Conservation (phyloP, 139 green algal genomes). For the Prasinococcaceae sp. region DNA sequence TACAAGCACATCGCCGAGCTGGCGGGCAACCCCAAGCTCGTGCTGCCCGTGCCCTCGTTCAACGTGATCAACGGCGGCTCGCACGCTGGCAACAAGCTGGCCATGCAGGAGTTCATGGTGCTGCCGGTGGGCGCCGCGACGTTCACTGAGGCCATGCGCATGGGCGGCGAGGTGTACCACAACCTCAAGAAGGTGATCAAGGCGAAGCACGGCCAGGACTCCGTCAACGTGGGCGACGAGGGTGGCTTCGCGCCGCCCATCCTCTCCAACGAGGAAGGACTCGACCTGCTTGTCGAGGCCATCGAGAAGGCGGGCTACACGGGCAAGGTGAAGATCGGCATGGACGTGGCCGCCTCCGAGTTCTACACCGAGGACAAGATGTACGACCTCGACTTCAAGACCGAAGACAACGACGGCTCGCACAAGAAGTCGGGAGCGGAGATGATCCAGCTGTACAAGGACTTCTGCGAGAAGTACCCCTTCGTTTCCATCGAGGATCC, state of each 20-base stretch:
- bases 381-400: slow-evolving; percentile 97
- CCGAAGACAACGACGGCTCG: slow-evolving; percentile 58
- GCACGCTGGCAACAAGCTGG: slow-evolving; percentile 94
- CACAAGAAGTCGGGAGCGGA: slow-evolving; percentile 59
- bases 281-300: slow-evolving; percentile 78
- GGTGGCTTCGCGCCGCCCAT: slow-evolving; percentile 97
- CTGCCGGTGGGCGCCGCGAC: slow-evolving; percentile 64
- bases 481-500: slow-evolving; percentile 94
- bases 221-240: slow-evolving; percentile 96
- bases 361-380: slow-evolving; percentile 74
- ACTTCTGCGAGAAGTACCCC: slow-evolving; percentile 69
- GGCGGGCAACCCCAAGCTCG: slow-evolving; percentile 81
- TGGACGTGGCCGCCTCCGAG: slow-evolving; percentile 89
- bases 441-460: slow-evolving; percentile 77
- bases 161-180: slow-evolving; percentile 93
- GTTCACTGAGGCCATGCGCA: slow-evolving; percentile 89
- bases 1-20: slow-evolving; percentile 89
- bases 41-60: slow-evolving; percentile 93
- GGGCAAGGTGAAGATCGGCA: slow-evolving; percentile 94
- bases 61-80: slow-evolving; percentile 99
- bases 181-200: slow-evolving; percentile 89
- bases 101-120: slow-evolving; percentile 99
- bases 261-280: slow-evolving; percentile 79
- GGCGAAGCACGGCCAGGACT: slow-evolving; percentile 82
- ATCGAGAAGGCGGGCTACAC: slow-evolving; percentile 86